Base-by-base conservation (phyloP, 495 filamentous ascomycete species). In the Saxophila tyrrhenica region DNA sequence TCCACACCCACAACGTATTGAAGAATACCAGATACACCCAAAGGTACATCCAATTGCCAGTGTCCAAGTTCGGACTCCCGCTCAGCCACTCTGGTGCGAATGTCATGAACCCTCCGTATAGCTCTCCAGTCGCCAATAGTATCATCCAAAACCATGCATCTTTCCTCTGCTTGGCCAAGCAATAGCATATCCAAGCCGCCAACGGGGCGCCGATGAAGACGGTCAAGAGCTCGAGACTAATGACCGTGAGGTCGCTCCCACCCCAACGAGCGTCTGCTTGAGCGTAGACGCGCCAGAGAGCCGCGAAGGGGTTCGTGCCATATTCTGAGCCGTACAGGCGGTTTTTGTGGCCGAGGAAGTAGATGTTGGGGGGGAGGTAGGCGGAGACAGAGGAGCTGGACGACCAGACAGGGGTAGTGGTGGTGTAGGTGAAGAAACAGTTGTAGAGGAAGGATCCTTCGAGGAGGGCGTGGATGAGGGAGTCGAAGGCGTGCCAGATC, bases 31-130 rank as follows among this genome's bases (percentile, higher is more conserved):
- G 69, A 64, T 95, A 95, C 11, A 95, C 71, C 87, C 87, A 86
- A 60, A 84, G 65, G 63, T 90, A 95, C 76, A 96, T 89, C 57
- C 79, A 85, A 61, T 94, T 89, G 55, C 78, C 80, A 0, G 80
- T 84, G 60, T 90, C 82, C 60, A 97, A 74, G 67, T 87, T 87
- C 55, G 78, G 67, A 54, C 75, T 86, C 1, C 82, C 85, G 2
- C 77, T 84, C 52, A 97, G 68, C 90, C 89, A 97, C 72, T 97
- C 91, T 15, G 91, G 91, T 59, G 79, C 83, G 70, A 97, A 97
- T 0, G 91, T 97, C 86, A 97, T 96, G 65, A 85, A 95, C 13
- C 85, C 83, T 38, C 91, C 91, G 70, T 97, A 97, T 13, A 97
- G 65, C 73, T 97, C 91, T n/a, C 80, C 89, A 7, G 86, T 91